Conservation (phyloP, 2,329 filamentous ascomycete species). For the Colletotrichum sp. region DNA sequence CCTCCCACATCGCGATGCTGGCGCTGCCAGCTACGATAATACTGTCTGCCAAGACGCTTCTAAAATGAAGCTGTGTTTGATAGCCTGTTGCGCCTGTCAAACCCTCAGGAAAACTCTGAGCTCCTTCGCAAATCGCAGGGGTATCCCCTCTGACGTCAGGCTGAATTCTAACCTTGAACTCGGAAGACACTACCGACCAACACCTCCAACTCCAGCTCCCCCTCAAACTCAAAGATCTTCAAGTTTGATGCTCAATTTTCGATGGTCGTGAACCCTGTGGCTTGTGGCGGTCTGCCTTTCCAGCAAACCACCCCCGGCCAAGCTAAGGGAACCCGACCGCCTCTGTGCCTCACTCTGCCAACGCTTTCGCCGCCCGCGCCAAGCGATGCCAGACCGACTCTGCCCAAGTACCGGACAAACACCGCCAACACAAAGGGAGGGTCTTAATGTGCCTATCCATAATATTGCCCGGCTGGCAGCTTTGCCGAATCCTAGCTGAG, state of each 20-base stretch:
- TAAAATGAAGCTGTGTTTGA: background rate
- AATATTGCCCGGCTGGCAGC: background rate
- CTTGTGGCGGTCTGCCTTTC: constrained; percentile 2
- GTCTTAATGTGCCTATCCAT: background rate
- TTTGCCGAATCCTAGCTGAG: background rate
- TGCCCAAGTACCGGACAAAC: background rate
- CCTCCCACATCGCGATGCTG: background rate
- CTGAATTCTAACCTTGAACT: background rate
- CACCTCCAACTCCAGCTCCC: background rate
- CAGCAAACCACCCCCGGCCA: background rate
- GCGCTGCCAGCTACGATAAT: background rate
- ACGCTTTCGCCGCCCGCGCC: background rate
- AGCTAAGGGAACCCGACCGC: background rate
- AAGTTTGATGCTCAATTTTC: background rate
- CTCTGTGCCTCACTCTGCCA: background rate
- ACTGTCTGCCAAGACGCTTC: background rate
- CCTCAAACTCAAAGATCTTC: background rate
- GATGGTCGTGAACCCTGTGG: background rate
- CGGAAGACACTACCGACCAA: background rate
- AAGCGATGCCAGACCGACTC: constrained; percentile 1
- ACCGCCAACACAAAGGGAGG: background rate
- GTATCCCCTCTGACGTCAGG: constrained; percentile 3
- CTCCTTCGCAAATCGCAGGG: background rate
- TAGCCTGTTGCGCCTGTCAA: background rate
- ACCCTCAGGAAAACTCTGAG: background rate